phyloP scores from a whole-genome alignment of 257 asterid species.

The Jaltomata sinuosa region DNA sequence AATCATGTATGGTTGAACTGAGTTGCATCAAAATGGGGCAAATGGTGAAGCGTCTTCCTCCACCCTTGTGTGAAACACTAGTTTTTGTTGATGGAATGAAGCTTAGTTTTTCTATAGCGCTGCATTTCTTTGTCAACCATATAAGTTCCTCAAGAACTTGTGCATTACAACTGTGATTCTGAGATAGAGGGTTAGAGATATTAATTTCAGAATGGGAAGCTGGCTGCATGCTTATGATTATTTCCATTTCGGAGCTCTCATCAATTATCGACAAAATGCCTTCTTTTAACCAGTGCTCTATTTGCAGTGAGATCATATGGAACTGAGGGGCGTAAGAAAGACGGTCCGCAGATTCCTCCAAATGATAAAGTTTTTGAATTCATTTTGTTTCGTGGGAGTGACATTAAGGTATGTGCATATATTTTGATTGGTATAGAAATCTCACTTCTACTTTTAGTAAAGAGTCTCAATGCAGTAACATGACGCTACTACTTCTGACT shows the following conservation, averaged over 20 bases:
- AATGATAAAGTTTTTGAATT: conserved; percentile 59
- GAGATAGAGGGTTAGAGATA: not conserved
- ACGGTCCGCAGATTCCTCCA: conserved; percentile 69
- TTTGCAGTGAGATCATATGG: conserved; percentile 73
- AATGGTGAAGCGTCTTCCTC: not conserved
- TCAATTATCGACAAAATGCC: not conserved
- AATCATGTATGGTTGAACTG: not conserved
- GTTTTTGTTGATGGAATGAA: not conserved
- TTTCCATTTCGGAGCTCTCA: not conserved
- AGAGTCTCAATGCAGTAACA: not conserved
- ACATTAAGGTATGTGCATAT: conserved; percentile 48
- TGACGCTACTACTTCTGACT: not conserved
- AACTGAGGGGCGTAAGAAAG: conserved; percentile 68
- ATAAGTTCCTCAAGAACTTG: not conserved
- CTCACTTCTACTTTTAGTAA: not conserved
- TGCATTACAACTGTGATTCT: not conserved
- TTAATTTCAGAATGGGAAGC: not conserved
- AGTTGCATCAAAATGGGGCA: not conserved
- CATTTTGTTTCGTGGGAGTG: conserved; percentile 74
- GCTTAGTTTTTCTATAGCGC: not conserved
- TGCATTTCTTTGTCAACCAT: not conserved
- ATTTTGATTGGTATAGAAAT: not conserved
- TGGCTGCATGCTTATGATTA: not conserved
- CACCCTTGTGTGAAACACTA: not conserved
- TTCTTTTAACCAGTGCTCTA: not conserved